Evolutionary conservation across 352 stramenopile genomes (phyloP), one percentile per base, ranked within the genome.

Genomic region (Phytophthora niederhauseri): DNA sequence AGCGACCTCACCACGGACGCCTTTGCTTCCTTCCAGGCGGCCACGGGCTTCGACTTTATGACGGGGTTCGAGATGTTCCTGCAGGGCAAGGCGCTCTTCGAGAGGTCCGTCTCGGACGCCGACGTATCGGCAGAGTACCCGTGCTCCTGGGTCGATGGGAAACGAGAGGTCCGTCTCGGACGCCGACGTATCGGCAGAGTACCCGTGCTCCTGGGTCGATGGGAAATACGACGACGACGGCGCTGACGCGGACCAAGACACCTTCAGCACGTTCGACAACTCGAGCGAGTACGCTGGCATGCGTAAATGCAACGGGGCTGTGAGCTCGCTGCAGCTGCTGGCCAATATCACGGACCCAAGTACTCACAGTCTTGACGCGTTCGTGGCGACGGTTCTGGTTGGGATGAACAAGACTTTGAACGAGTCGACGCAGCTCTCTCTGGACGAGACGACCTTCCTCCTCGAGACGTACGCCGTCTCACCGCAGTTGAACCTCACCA

Each of bases 41-140:
- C 38, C 0, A 61, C 75, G 0, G 70, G 65, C 0, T 66, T 83
- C 6, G 59, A 73, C 6, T 75, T 68, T 45, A n/a, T 61, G 9
- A 76, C 62, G 24, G 53, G 48, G 6, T 85, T 78, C 57, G 78
- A 85, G 14, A 64, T 85, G 45, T 68, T 83, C 11, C 58, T 85
- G 2, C 78, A 85, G 38, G 75, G 73, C 36, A 80, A 83, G 46
- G 50, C 75, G 15, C 43, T 83, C n/a, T 70, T 83, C 12, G 78
- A 85, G 19, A 55, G 75, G 3, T 72, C 66, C 0, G 49, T 82
- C 0, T 81, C 78, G 0, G 78, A 85, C 50, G 69, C 75, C 2
- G 72, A 82, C 41, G 68, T 73, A 2, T 70, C 65, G 1, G 55
- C 62, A 3, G 12, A 60, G 14, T 85, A 85, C 11, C 72, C 71